Conservation (phyloP, 2,329 filamentous ascomycete genomes). For the Thelonectria rubi region DNA sequence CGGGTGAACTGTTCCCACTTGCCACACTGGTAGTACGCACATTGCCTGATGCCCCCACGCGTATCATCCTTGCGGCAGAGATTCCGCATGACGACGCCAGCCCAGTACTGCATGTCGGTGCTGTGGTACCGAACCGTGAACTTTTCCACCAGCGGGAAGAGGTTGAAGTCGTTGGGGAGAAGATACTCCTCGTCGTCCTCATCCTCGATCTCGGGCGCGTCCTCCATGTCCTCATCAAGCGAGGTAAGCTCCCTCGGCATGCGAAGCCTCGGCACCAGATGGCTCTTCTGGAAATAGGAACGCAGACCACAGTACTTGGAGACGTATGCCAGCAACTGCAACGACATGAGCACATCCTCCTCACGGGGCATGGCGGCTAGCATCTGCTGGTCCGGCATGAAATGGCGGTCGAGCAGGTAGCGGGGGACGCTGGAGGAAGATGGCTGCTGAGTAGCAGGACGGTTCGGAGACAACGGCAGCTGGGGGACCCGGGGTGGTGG, state of each 20-base stretch:
- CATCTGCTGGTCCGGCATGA: slow-evolving; percentile 75
- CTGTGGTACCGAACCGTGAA: slow-evolving; percentile 96
- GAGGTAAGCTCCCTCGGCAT: slow-evolving; percentile 86
- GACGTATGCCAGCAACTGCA: slow-evolving; percentile 95
- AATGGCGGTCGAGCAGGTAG: slow-evolving; percentile 79
- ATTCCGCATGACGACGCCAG: slow-evolving; percentile 98
- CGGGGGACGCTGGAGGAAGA: slow-evolving; percentile 77
- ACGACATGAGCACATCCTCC: slow-evolving; percentile 97
- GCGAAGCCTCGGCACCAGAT: slow-evolving; percentile 90
- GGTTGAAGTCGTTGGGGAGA: slow-evolving; percentile 94
- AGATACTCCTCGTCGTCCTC: slow-evolving; percentile 85
- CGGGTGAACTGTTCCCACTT: slow-evolving; percentile 98
- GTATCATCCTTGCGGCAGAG: slow-evolving; percentile 97
- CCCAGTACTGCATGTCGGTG: slow-evolving; percentile 99
- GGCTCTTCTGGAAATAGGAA: slow-evolving; percentile 93
- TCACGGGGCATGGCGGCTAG: slow-evolving; percentile 93
- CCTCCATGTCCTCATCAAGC: slow-evolving; percentile 73
- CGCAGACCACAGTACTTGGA: slow-evolving; percentile 98
- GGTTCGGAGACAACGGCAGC: slow-evolving; percentile 78
- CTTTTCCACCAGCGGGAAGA: slow-evolving; percentile 97
- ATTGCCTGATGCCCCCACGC: slow-evolving; percentile 92
- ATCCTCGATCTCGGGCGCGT: slow-evolving; percentile 48
- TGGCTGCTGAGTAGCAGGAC: slow-evolving; percentile 77
- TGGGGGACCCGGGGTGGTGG: slow-evolving; percentile 71
- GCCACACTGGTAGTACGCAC: slow-evolving; percentile 96